These are phyloP conservation scores for Babjeviella inositovora DNA, from an alignment of 805 yeast species.

Conservation along the genomic window DNA sequence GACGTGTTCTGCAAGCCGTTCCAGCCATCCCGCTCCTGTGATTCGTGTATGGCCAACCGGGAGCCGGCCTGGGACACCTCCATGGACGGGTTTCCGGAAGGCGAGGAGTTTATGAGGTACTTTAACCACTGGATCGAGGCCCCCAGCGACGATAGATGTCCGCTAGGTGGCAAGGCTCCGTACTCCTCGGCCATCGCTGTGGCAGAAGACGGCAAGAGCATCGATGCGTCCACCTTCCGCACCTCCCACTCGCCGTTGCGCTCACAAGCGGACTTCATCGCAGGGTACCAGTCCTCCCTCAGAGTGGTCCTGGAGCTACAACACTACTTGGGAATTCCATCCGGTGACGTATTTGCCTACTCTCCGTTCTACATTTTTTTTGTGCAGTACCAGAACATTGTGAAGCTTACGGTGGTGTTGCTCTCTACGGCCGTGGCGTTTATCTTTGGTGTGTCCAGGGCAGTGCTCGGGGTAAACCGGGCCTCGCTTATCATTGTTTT, in stretches of 20 bases:
- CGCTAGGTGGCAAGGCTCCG: conserved; percentile 92
- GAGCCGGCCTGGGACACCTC: conserved; percentile 48
- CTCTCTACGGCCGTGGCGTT: conserved; percentile 30
- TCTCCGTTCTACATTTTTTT: conserved; percentile 89
- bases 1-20: conserved; percentile 49
- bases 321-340: conserved; percentile 8
- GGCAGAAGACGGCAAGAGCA: conserved; percentile 15
- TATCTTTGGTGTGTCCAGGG: conserved; percentile 33
- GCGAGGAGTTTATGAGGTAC: conserved; percentile 51
- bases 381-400: conserved; percentile 67
- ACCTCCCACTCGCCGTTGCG: conserved; percentile 66
- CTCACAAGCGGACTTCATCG: conserved; percentile 73
- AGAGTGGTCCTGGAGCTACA: conserved; percentile 47
- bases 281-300: conserved; percentile 58
- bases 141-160: conserved; percentile 79
- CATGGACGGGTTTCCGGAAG: conserved; percentile 77
- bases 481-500: conserved; percentile 39
- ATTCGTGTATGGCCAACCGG: conserved; percentile 49
- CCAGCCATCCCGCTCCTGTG: conserved; percentile 58
- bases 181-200: conserved; percentile 45
- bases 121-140: conserved; percentile 72
- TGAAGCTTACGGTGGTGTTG: conserved; percentile 37
- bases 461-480: conserved; percentile 50
- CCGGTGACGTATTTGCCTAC: conserved; percentile 64
- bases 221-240: conserved; percentile 56